phyloP scores from a whole-genome alignment of 768 basidiomycete species.

The Kwoniella mangroviensis region DNA sequence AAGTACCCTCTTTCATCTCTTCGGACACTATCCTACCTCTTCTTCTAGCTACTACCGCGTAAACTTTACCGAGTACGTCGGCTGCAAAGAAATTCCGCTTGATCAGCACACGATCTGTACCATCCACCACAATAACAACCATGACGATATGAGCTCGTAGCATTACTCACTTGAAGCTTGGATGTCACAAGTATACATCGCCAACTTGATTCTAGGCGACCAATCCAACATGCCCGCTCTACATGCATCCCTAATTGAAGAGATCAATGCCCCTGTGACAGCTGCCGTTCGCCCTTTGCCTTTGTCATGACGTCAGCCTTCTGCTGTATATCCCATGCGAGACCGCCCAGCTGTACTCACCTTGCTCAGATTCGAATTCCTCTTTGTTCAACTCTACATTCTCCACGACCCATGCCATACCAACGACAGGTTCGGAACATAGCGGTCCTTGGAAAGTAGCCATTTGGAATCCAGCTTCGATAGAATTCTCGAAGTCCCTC shows the following conservation, averaged over 20 bases:
- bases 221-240: slow-evolving; percentile 89
- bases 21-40: slow-evolving; percentile 92
- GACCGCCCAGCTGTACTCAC: slow-evolving; percentile 28
- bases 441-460: slow-evolving; percentile 92
- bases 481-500: slow-evolving; percentile 73
- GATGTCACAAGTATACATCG: slow-evolving; percentile 98
- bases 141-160: too few relatives aligned
- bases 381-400: slow-evolving; percentile 70
- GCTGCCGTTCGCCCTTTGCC: slow-evolving; percentile 81
- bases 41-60: slow-evolving; percentile 88
- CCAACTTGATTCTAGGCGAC: slow-evolving; percentile 95
- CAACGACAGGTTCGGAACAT: slow-evolving; percentile 92
- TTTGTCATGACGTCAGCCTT: slow-evolving; percentile 52
- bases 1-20: slow-evolving; percentile 97
- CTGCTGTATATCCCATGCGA: not conserved
- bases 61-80: slow-evolving; percentile 96
- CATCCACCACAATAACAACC: too few relatives aligned
- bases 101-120: too few relatives aligned
- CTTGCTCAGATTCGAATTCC: slow-evolving; percentile 66
- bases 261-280: slow-evolving; percentile 86
- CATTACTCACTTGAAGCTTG: slow-evolving; percentile 99
- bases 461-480: slow-evolving; percentile 94
- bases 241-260: slow-evolving; percentile 85
- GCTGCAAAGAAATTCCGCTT: too few relatives aligned
- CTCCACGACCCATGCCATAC: slow-evolving; percentile 85